phyloP scores from a whole-genome alignment of 768 basidiomycete species.

The Pleurotus citrinopileatus region DNA sequence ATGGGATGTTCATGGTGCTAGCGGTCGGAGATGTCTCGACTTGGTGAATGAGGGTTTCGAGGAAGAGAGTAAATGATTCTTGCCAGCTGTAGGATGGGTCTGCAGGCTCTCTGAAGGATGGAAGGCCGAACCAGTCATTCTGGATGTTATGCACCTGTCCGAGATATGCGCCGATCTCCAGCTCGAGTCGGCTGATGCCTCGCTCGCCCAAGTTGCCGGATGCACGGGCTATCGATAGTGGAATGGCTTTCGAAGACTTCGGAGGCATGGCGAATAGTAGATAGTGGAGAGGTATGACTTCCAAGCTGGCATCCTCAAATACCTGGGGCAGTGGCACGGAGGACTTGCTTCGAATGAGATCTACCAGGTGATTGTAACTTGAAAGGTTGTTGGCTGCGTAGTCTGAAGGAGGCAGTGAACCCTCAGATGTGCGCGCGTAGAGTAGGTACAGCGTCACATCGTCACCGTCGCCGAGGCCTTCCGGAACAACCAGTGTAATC shows the following conservation, averaged over 20 bases:
- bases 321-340: constrained; percentile 49
- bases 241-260: constrained; percentile 30
- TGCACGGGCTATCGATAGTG: constrained; percentile 36
- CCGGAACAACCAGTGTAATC: not conserved
- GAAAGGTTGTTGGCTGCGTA: constrained; percentile 37
- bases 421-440: not conserved
- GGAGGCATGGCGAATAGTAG: constrained; percentile 46
- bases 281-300: constrained; percentile 46
- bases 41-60: constrained; percentile 55
- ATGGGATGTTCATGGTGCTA: constrained; percentile 29
- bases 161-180: constrained; percentile 59
- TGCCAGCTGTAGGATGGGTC: constrained; percentile 68
- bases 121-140: constrained; percentile 71
- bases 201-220: constrained; percentile 30
- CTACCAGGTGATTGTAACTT: constrained; percentile 35
- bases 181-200: constrained; percentile 47
- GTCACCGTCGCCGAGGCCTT: not conserved
- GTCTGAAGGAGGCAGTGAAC: not conserved
- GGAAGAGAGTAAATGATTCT: constrained; percentile 59
- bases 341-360: constrained; percentile 39
- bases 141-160: constrained; percentile 67
- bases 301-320: constrained; percentile 45
- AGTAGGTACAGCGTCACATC: not conserved
- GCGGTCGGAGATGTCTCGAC: constrained; percentile 28
- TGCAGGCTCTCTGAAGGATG: constrained; percentile 18